These are phyloP conservation scores for Diophrys sp. DNA, from an alignment of 73 alveolate genomes.

Conservation along the genomic window DNA sequence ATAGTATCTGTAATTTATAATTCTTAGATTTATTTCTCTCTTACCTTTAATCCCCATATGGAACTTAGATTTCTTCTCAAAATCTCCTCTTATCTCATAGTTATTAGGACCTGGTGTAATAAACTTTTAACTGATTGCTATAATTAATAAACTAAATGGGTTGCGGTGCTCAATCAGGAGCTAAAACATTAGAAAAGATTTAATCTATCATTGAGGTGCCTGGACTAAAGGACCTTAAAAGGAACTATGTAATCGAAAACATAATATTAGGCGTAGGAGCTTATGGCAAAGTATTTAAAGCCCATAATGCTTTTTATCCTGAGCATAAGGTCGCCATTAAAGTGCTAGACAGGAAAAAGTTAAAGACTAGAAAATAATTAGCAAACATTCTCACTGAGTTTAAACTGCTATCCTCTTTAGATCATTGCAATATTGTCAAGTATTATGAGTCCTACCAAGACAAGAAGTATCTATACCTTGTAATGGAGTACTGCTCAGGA, in stretches of 20 bases:
- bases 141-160: too few relatives aligned
- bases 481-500: conserved; percentile 63
- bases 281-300: conserved; percentile 55
- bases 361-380: neutral
- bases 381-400: conserved; percentile 27
- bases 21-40: too few relatives aligned
- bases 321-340: conserved; percentile 36
- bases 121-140: conserved; percentile 24
- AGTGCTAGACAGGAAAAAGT: conserved; percentile 13
- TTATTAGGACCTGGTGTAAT: conserved; percentile 53
- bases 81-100: conserved; percentile 33
- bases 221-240: neutral
- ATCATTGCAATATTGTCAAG: conserved; percentile 63
- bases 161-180: too few relatives aligned
- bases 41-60: conserved; percentile 60
- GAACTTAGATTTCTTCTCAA: conserved; percentile 48
- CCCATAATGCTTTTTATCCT: conserved; percentile 2
- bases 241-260: conserved; percentile 13
- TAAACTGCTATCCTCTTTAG: conserved; percentile 36
- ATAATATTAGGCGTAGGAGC: conserved; percentile 53
- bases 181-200: too few relatives aligned
- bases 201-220: too few relatives aligned
- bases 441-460: conserved; percentile 57
- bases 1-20: too few relatives aligned
- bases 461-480: conserved; percentile 32